These are phyloP conservation scores for Pythium rishiriense DNA, from an alignment of 352 stramenopile species.

Conservation along the genomic window DNA sequence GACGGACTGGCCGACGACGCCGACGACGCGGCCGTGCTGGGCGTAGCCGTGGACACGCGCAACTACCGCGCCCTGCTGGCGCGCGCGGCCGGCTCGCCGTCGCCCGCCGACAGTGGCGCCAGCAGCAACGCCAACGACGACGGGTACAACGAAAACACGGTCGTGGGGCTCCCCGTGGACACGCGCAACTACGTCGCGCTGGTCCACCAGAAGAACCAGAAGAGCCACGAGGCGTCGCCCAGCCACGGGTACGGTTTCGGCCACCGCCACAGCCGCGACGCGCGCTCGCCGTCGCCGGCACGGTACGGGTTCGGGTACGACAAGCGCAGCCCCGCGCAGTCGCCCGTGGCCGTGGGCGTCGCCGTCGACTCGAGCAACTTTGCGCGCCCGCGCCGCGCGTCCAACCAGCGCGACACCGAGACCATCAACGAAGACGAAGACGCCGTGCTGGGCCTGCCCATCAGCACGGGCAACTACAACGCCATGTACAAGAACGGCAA, in stretches of 20 bases:
- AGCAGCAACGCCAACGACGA: constrained; percentile 3
- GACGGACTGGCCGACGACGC: not conserved
- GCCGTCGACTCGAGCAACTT: constrained; percentile 25
- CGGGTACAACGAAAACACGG: constrained; percentile 22
- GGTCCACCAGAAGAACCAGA: not conserved
- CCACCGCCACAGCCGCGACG: not conserved
- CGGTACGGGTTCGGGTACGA: constrained; percentile 5
- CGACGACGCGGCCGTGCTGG: constrained; percentile 36
- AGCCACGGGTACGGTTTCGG: not conserved
- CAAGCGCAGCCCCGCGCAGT: constrained; percentile 1
- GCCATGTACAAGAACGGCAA: constrained; percentile 29
- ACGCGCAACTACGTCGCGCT: constrained; percentile 40
- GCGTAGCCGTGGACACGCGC: constrained; percentile 31
- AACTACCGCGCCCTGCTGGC: constrained; percentile 27
- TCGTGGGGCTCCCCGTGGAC: constrained; percentile 33
- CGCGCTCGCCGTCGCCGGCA: not conserved
- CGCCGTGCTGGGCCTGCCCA: constrained; percentile 58
- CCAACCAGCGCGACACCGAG: constrained; percentile 18
- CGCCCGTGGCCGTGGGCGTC: constrained; percentile 12
- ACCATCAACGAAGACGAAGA: constrained; percentile 28
- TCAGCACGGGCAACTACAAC: constrained; percentile 61
- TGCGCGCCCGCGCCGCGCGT: constrained; percentile 3
- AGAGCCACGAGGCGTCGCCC: not conserved
- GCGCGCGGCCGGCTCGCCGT: not conserved
- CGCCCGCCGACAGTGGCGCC: not conserved